Evolutionary conservation across 2,329 filamentous ascomycete species (phyloP).

Genomic region (Emmonsiellopsis sp.): DNA sequence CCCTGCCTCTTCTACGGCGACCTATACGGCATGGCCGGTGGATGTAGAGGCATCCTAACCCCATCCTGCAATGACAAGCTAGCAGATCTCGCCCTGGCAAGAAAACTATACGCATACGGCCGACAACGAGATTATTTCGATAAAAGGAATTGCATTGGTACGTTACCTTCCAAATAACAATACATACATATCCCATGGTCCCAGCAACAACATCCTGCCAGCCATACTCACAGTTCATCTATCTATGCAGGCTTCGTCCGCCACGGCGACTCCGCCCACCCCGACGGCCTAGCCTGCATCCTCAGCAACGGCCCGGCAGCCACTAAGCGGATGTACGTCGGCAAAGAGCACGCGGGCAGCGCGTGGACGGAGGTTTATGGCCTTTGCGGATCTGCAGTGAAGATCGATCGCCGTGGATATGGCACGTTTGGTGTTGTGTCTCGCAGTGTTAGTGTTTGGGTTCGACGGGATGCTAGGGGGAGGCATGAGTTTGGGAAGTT

Average conservation of each 20-base stretch:
- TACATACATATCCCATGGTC: conserved; percentile 14
- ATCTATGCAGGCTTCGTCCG: conserved; percentile 31
- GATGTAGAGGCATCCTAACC: conserved; percentile 10
- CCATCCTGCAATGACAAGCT: conserved; percentile 43
- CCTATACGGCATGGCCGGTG: conserved; percentile 52
- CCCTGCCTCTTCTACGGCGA: conserved; percentile 65
- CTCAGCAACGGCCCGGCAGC: conserved; percentile 44
- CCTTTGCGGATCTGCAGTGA: conserved; percentile 45
- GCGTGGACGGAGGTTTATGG: conserved; percentile 55
- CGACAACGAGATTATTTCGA: conserved; percentile 56
- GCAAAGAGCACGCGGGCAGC: conserved; percentile 48
- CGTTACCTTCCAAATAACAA: conserved; percentile 3
- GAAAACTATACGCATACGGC: conserved; percentile 59
- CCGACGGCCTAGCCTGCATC: conserved; percentile 46
- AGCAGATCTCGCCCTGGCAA: conserved; percentile 50
- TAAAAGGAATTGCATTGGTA: conserved; percentile 49
- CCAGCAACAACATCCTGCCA: conserved; percentile 22
- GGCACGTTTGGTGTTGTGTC: conserved; percentile 47
- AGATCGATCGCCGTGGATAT: conserved; percentile 51
- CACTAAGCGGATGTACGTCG: conserved; percentile 54
- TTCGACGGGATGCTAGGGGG: conserved; percentile 45
- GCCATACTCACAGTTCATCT: background rate
- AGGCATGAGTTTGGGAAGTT: conserved; percentile 32
- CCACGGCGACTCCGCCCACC: conserved; percentile 41
- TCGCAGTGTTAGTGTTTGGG: conserved; percentile 53